phyloP scores from a whole-genome alignment of 2,329 filamentous ascomycete species.

The Aspergillus hiratsukae region DNA sequence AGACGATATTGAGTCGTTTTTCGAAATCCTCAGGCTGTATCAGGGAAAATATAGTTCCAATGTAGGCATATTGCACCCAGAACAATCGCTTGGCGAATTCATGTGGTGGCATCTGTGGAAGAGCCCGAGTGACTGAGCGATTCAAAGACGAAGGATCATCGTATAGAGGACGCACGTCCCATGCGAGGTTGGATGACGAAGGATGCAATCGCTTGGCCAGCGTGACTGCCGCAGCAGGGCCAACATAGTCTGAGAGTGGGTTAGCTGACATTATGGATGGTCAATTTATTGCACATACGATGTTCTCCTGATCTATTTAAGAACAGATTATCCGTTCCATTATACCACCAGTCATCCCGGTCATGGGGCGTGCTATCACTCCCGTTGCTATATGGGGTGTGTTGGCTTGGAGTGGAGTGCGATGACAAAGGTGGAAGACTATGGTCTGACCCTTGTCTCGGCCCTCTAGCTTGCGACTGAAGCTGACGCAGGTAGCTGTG shows the following conservation, averaged over 20 bases:
- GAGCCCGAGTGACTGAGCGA: conserved; percentile 19
- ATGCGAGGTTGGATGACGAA: conserved; percentile 29
- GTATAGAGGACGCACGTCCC: conserved; percentile 34
- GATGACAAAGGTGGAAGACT: neutral
- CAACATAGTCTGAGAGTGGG: conserved; percentile 26
- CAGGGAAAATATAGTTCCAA: conserved; percentile 55
- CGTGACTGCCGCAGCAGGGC: conserved; percentile 32
- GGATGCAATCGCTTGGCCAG: conserved; percentile 34
- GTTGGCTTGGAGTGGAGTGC: conserved; percentile 11
- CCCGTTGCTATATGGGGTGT: conserved; percentile 10
- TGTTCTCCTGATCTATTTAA: conserved; percentile 34
- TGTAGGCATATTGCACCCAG: conserved; percentile 52
- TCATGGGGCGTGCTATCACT: conserved; percentile 22
- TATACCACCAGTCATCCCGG: conserved; percentile 39
- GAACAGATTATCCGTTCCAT: conserved; percentile 32
- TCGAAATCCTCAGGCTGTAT: conserved; percentile 48
- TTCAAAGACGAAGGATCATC: conserved; percentile 30
- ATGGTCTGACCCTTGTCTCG: conserved; percentile 13
- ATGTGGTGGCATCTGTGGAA: conserved; percentile 46
- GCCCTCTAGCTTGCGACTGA: conserved; percentile 24
- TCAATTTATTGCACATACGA: conserved; percentile 17
- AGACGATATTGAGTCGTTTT: conserved; percentile 41
- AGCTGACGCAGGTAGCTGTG: conserved; percentile 31
- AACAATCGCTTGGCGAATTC: conserved; percentile 50
- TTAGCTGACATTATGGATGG: neutral